A percentile compares a stretch with the other conserved stretches of the same genome.
Evolutionary conservation across 2,329 filamentous ascomycete species (phyloP).

Genomic region (Blastomyces silverae): DNA sequence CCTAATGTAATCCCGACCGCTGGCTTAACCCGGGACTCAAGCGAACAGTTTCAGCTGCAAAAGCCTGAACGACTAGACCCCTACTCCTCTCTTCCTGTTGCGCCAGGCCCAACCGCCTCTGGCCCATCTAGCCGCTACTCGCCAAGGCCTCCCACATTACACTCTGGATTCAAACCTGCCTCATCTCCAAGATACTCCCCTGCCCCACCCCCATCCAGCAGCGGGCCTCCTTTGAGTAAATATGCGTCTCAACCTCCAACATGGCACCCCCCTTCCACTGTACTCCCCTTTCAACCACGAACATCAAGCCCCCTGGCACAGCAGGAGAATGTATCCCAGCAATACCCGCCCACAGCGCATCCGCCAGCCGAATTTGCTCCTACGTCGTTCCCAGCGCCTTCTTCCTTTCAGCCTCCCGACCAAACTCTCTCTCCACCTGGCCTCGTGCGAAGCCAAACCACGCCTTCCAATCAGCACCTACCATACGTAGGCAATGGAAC

Average conservation of each 20-base stretch:
- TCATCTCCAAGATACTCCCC: constrained; percentile 41
- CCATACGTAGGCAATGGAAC: neutral
- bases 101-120: constrained; percentile 15
- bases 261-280: constrained; percentile 21
- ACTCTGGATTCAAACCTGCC: constrained; percentile 32
- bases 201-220: constrained; percentile 37
- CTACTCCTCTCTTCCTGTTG: constrained; percentile 27
- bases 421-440: constrained; percentile 8
- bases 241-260: constrained; percentile 38
- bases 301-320: constrained; percentile 60
- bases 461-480: constrained; percentile 8
- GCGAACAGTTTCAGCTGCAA: constrained; percentile 29
- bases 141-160: constrained; percentile 34
- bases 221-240: constrained; percentile 30
- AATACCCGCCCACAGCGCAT: constrained; percentile 20
- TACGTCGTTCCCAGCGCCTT: neutral
- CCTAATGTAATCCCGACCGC: constrained; percentile 21
- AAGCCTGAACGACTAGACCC: constrained; percentile 31
- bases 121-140: constrained; percentile 37
- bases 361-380: neutral
- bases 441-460: neutral
- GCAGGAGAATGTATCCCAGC: constrained; percentile 37
- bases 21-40: constrained; percentile 23
- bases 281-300: constrained; percentile 54
- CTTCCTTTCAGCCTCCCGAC: constrained; percentile 1